Evolutionary conservation across 345 rosid species (phyloP).

Genomic region (Zanthoxylum bungeanum): DNA sequence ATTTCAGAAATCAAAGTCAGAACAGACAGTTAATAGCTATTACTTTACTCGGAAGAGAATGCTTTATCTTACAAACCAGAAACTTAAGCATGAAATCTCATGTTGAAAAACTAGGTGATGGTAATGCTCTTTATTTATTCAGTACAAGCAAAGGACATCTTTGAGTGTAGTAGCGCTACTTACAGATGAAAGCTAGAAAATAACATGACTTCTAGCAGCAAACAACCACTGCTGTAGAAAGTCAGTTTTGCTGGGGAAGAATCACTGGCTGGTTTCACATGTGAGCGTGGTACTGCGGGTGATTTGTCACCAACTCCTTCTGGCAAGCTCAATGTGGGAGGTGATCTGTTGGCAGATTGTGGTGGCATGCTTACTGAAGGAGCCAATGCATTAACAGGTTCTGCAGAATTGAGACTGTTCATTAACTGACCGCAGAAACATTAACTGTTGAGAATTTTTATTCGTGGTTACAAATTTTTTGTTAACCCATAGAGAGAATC

Average conservation of each 20-base stretch:
- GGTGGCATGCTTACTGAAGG: conserved; percentile 20
- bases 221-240: conserved; percentile 17
- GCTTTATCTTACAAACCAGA: background rate
- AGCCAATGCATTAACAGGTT: conserved; percentile 14
- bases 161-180: background rate
- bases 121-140: background rate
- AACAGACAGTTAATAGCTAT: background rate
- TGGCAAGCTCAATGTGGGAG: conserved; percentile 18
- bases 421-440: background rate
- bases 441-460: background rate
- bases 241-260: conserved; percentile 17
- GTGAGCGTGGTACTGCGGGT: conserved; percentile 16
- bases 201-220: conserved; percentile 16
- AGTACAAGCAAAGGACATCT: background rate
- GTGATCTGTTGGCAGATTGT: conserved; percentile 13
- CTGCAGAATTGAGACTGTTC: conserved; percentile 21
- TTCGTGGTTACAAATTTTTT: background rate
- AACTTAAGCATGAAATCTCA: background rate
- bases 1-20: background rate
- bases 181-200: background rate
- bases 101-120: background rate
- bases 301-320: conserved; percentile 21
- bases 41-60: background rate
- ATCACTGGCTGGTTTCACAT: background rate
- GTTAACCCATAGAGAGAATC: background rate